Evolutionary conservation across 2,329 filamentous ascomycete genomes (phyloP), one percentile per base, ranked within the genome.

Genomic region (Fusarium sp.): DNA sequence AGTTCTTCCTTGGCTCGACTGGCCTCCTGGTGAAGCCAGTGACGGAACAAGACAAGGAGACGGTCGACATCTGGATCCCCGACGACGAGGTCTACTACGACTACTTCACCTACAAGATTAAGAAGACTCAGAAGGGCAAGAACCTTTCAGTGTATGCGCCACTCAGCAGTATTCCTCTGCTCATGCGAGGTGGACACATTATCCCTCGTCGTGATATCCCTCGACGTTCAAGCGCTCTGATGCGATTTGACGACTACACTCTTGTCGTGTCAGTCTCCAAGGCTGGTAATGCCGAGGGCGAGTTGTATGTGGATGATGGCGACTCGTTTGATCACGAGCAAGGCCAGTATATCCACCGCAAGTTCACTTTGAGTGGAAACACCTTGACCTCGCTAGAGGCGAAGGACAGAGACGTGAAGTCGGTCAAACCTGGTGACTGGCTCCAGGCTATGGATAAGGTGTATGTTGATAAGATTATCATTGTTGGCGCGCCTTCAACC

Each of bases 221-320:
- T 5, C 91, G 97, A 66, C 92, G 96, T 70, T 97, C 95, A 67
- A 94, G 91, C 67, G 92, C 93, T 23, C 87, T 98, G 54, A 98
- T 98, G 97, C 93, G 91, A 78, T 97, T 92, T 83, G 97, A 99
- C 82, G 95, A 97, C 45, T 98, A 98, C 85, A 99, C 97, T 0
- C 90, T 99, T 2, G 92, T 99, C 3, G 87, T 98, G 3, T 74
- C 81, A 1, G 86, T 97, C 35, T 92, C 93, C 63, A 90, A 92
- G 77, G 71, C 75, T 58, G 87, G 84, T 23, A 66, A 80, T 6
- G 95, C 96, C 0, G 89, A 92, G 57, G 97, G 97, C 32, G 92
- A 93, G 58, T 86, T 99, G 9, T 99, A 99, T 80, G 87, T 95
- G 34, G 97, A 99, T 80, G 97, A 99, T 76, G 97, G 97, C 57